Conservation (phyloP, 2,329 filamentous ascomycete species). For the Coniochaeta pulveracea region DNA sequence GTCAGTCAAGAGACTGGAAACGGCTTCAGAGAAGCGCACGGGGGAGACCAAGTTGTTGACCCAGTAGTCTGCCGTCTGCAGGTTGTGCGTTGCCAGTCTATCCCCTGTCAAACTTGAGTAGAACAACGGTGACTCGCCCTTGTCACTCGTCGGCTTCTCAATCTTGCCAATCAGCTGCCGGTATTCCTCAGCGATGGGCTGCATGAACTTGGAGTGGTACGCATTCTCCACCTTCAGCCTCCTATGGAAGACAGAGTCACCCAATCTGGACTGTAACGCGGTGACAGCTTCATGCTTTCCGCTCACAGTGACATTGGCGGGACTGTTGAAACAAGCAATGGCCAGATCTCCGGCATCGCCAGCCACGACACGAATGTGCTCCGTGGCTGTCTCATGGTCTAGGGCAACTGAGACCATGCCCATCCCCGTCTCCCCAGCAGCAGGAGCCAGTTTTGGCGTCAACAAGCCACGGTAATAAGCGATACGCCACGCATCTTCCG, state of each 20-base stretch:
- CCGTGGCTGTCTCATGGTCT: conserved; percentile 5
- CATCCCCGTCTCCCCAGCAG: conserved; percentile 6
- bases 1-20: conserved; percentile 7
- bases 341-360: conserved; percentile 6
- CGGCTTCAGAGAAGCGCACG: conserved; percentile 12
- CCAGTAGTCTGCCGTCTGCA: conserved; percentile 14
- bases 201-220: conserved; percentile 23
- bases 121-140: conserved; percentile 8
- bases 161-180: not conserved
- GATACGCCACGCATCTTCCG: conserved; percentile 22
- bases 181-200: conserved; percentile 10
- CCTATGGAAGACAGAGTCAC: conserved; percentile 12
- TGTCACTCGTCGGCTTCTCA: conserved; percentile 2
- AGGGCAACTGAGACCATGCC: conserved; percentile 15
- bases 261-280: conserved; percentile 9
- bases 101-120: conserved; percentile 13
- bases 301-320: conserved; percentile 15
- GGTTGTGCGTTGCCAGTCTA: conserved; percentile 6
- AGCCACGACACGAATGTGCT: not conserved
- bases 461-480: conserved; percentile 26
- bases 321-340: conserved; percentile 13
- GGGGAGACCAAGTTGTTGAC: conserved; percentile 15
- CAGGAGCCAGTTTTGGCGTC: conserved; percentile 10
- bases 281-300: conserved; percentile 13
- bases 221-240: conserved; percentile 19